Conservation (phyloP, 1,284 basidiomycete genomes). For the Microstroma glucosiphilum region DNA sequence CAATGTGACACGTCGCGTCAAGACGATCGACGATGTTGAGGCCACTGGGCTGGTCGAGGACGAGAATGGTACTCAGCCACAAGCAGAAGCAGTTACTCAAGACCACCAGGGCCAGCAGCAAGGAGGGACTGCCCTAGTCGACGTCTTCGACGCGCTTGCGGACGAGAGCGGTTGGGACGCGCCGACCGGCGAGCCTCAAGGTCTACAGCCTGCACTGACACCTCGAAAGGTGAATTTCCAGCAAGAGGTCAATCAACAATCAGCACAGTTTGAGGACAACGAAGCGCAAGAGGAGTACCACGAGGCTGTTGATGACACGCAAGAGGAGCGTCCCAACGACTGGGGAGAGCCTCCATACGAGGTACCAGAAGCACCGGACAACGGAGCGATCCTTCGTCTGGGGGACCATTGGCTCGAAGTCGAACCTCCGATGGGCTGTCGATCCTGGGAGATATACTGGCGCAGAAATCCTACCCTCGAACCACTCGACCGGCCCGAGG, state of each 20-base stretch:
- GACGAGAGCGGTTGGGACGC: constrained; percentile 32
- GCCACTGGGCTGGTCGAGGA: constrained; percentile 12
- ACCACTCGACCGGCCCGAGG: constrained; percentile 78
- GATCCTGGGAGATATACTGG: constrained; percentile 60
- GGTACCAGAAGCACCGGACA: constrained; percentile 78
- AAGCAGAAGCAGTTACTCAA: constrained; percentile 38
- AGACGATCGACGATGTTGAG: constrained; percentile 15
- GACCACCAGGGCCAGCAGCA: constrained; percentile 62
- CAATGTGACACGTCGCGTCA: background rate
- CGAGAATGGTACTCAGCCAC: constrained; percentile 20
- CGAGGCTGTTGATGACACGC: no score
- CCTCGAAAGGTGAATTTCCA: constrained; percentile 98
- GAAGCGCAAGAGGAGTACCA: constrained; percentile 59
- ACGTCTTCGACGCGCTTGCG: constrained; percentile 50
- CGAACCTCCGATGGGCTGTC: constrained; percentile 61
- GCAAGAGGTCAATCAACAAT: no score
- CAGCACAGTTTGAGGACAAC: constrained; percentile 83
- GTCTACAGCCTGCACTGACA: constrained; percentile 84
- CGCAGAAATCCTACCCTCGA: constrained; percentile 82
- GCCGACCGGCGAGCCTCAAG: constrained; percentile 59
- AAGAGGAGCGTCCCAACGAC: no score
- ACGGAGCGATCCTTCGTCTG: constrained; percentile 66
- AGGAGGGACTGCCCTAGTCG: constrained; percentile 66
- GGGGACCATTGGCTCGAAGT: constrained; percentile 73
- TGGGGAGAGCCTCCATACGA: constrained; percentile 58